These are phyloP conservation scores for Zangia roseola DNA, from an alignment of 768 basidiomycete species.

Conservation along the genomic window DNA sequence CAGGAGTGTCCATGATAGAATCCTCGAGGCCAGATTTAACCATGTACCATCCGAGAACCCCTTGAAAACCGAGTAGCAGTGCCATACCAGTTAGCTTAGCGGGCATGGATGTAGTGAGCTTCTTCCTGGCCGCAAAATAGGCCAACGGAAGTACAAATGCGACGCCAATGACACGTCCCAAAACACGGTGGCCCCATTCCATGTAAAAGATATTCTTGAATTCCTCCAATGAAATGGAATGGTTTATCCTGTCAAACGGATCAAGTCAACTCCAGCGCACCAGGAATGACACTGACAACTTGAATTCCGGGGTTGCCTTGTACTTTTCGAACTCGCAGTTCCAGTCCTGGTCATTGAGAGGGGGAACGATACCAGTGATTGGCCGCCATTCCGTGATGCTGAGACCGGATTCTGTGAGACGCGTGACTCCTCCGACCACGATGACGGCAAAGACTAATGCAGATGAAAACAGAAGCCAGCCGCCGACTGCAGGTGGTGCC, in stretches of 20 bases:
- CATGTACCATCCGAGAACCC: constrained; percentile 98
- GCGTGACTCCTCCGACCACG: constrained; percentile 93
- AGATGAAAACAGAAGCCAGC: constrained; percentile 85
- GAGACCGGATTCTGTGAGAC: constrained; percentile 94
- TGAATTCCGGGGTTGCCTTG: constrained; percentile 92
- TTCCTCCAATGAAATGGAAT: constrained; percentile 79
- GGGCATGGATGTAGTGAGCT: constrained; percentile 63
- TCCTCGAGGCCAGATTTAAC: constrained; percentile 94
- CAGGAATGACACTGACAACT: constrained; percentile 58
- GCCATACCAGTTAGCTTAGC: constrained; percentile 70
- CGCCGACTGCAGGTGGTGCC: constrained; percentile 67
- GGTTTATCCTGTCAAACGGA: constrained; percentile 65
- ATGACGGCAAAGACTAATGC: constrained; percentile 88
- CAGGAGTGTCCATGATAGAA: constrained; percentile 73
- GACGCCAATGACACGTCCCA: constrained; percentile 84
- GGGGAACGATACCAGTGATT: constrained; percentile 85
- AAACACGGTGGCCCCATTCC: constrained; percentile 96
- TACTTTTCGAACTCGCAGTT: constrained; percentile 89
- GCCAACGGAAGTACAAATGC: constrained; percentile 81
- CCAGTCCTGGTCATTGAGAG: constrained; percentile 77
- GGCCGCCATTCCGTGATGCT: constrained; percentile 99
- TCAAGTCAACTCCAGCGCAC: neutral
- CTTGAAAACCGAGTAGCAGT: constrained; percentile 85
- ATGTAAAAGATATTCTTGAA: constrained; percentile 97
- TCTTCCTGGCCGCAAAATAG: constrained; percentile 74